Conservation (phyloP, 306 rosid species). For the Casuarina glauca region DNA sequence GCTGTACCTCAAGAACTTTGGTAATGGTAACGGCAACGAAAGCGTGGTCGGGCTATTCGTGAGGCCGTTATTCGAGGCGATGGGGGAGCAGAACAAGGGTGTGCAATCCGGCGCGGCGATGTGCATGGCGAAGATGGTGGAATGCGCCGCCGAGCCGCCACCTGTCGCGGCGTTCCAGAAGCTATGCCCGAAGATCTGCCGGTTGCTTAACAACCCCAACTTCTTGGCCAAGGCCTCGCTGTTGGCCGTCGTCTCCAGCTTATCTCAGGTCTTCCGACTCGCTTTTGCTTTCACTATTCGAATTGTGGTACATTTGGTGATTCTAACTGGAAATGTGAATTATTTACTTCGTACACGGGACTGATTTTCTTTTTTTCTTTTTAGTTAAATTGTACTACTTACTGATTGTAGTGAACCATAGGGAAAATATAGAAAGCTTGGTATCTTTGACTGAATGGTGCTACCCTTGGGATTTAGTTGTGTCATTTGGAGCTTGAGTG, state of each 20-base stretch:
- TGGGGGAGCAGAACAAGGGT: constrained; percentile 86
- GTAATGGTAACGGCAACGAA: constrained; percentile 19
- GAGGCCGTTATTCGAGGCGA: constrained; percentile 89
- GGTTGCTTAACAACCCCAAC: constrained; percentile 74
- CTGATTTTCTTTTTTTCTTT: neutral
- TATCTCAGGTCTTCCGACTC: constrained; percentile 67
- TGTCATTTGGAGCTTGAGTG: neutral
- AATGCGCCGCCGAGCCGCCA: constrained; percentile 54
- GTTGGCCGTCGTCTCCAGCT: constrained; percentile 72
- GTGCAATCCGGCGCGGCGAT: constrained; percentile 89
- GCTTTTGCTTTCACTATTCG: neutral
- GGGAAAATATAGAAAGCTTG: neutral
- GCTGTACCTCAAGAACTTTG: constrained; percentile 50
- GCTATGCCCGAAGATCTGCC: constrained; percentile 93
- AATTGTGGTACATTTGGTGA: neutral
- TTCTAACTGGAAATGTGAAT: neutral
- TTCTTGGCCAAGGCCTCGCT: constrained; percentile 79
- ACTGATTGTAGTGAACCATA: neutral
- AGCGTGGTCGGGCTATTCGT: constrained; percentile 75
- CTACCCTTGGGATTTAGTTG: neutral
- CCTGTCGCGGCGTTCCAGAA: constrained; percentile 75
- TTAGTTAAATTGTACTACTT: too few species aligned
- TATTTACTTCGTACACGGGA: neutral
- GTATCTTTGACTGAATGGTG: neutral
- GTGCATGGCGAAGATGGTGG: constrained; percentile 90